phyloP scores from a whole-genome alignment of 1,284 basidiomycete genomes.

The Gymnopus androsaceus region DNA sequence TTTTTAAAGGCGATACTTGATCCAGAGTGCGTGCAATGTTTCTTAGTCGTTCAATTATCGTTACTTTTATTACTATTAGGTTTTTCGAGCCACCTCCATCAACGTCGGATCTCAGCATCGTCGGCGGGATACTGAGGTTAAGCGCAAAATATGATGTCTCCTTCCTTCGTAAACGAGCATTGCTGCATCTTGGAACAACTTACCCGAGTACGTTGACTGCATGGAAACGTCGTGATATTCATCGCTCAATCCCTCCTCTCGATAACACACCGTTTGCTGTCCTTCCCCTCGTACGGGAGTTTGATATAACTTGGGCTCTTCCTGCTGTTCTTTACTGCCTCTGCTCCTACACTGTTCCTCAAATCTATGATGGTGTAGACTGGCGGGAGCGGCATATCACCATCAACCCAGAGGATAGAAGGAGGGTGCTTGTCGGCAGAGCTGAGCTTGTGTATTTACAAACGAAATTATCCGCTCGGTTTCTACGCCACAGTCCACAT shows the following conservation, averaged over 20 bases:
- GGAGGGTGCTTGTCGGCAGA: constrained; percentile 1
- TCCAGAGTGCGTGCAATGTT: constrained; percentile 8
- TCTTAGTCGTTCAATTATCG: background rate
- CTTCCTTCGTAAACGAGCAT: constrained; percentile 26
- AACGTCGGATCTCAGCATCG: constrained; percentile 13
- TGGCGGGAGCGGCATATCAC: background rate
- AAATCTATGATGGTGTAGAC: constrained; percentile 17
- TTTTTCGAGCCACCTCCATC: constrained; percentile 15
- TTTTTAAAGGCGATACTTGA: constrained; percentile 16
- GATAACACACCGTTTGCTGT: constrained; percentile 18
- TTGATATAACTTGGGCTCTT: constrained; percentile 21
- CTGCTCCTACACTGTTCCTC: constrained; percentile 21
- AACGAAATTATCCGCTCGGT: background rate
- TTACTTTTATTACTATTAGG: background rate
- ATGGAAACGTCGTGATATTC: constrained; percentile 28
- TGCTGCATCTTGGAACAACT: constrained; percentile 28
- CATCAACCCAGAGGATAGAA: background rate
- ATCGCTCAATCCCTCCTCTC: constrained; percentile 24
- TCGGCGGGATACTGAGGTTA: constrained; percentile 28
- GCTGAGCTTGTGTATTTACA: constrained; percentile 9
- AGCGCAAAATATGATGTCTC: constrained; percentile 32
- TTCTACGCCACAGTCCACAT: background rate
- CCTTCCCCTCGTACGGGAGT: constrained; percentile 22
- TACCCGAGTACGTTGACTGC: constrained; percentile 30
- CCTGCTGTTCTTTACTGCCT: constrained; percentile 24